These are phyloP conservation scores for Peribolospora baueri DNA, from an alignment of 768 basidiomycete species.

Conservation along the genomic window DNA sequence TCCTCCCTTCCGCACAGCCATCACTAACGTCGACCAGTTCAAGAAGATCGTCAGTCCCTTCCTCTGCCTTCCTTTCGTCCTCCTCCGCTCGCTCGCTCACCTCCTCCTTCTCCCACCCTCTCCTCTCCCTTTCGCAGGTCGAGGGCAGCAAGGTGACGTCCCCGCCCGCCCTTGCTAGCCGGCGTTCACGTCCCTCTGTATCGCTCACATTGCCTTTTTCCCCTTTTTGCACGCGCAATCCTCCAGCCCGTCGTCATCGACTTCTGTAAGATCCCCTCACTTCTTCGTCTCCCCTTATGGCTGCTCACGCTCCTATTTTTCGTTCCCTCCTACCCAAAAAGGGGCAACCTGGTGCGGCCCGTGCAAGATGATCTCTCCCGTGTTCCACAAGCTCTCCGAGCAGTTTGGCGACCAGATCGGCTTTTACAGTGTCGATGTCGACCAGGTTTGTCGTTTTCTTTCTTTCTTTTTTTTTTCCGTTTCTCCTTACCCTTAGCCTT, in stretches of 20 bases:
- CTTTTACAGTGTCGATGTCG: slow-evolving; percentile 55
- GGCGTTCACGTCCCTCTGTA: too few species aligned
- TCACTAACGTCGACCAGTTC: slow-evolving; percentile 24
- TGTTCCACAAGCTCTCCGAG: slow-evolving; percentile 35
- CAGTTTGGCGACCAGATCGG: slow-evolving; percentile 20
- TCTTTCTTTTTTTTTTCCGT: background rate
- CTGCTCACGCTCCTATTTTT: too few species aligned
- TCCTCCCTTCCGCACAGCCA: slow-evolving; percentile 3
- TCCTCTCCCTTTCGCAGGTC: background rate
- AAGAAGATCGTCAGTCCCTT: slow-evolving; percentile 29
- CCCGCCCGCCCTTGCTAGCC: too few species aligned
- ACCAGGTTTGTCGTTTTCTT: slow-evolving; percentile 21
- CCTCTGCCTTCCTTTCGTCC: background rate
- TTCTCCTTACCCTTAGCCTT: too few species aligned
- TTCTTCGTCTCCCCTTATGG: too few species aligned
- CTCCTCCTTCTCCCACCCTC: background rate
- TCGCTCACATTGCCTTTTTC: too few species aligned
- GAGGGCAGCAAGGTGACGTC: slow-evolving; percentile 7
- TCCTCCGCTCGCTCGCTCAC: background rate
- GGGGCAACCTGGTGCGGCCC: slow-evolving; percentile 23
- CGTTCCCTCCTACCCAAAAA: too few species aligned
- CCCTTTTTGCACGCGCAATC: too few species aligned
- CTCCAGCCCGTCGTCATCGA: too few species aligned
- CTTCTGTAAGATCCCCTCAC: too few species aligned
- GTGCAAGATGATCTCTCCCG: slow-evolving; percentile 38